A percentile compares a stretch with the other conserved stretches of the same genome.
phyloP scores from a whole-genome alignment of 305 asterid genomes.

The Solanum hybrid region DNA sequence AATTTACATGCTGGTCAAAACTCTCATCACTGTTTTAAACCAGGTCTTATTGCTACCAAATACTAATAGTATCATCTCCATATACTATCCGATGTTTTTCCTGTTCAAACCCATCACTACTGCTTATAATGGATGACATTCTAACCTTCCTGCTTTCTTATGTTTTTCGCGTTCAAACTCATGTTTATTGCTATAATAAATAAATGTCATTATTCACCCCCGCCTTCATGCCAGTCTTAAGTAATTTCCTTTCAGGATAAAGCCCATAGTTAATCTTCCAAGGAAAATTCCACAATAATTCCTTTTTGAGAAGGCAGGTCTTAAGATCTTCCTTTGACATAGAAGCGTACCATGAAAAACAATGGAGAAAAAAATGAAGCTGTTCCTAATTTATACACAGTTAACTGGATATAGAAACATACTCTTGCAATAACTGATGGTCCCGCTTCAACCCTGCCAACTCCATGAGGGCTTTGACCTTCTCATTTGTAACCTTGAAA shows the following conservation, averaged over 20 bases:
- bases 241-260: not conserved
- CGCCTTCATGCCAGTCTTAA: not conserved
- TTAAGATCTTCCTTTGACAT: not conserved
- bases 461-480: constrained; percentile 90
- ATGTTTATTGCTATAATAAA: not conserved
- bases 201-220: not conserved
- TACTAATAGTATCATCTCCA: not conserved
- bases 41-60: not conserved
- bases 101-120: not conserved
- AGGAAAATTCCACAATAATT: not conserved
- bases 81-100: not conserved
- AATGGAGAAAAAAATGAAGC: constrained; percentile 1
- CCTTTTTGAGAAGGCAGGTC: not conserved
- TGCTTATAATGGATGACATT: not conserved
- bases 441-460: constrained; percentile 88
- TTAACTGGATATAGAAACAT: constrained; percentile 21
- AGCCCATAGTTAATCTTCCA: not conserved
- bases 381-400: not conserved
- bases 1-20: not conserved
- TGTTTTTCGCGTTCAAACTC: not conserved
- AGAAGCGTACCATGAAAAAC: constrained; percentile 1
- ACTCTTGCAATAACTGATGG: constrained; percentile 48
- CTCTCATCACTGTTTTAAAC: not conserved
- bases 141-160: not conserved
- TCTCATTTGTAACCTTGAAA: constrained; percentile 85